Base-by-base conservation (phyloP, 495 filamentous ascomycete species). In the Penicilliopsis zonata region DNA sequence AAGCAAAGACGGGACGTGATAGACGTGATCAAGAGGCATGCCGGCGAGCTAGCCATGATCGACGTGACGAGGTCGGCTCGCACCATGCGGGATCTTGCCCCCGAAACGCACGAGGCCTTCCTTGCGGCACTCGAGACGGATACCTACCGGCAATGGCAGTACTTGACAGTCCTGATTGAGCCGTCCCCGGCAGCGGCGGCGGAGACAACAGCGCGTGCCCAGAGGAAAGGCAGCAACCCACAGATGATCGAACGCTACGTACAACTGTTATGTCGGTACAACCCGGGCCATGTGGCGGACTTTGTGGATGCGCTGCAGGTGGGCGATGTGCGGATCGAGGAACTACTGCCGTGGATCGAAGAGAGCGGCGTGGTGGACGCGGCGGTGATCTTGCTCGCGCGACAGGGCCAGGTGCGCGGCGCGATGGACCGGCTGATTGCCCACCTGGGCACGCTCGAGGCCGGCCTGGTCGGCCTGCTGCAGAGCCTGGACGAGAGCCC, bases 321-420 rank as follows among this genome's bases (percentile, higher is more conserved):
- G 5, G 77, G 79, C 9, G 81, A 95, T 43, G 60, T 98, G 19
- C 72, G 78, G 9, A 68, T 98, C 0, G 82, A 86, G 13, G 72
- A 80, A 42, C 65, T 98, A 4, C 62, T 98, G 8, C 86, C 90
- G 3, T 71, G 75, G 1, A 83, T 98, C 64, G 90, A 98, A 50
- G 71, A 76, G 31, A 83, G 76, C 35, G 90, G 86, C 2, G 84
- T 86, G 10, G 74, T 98, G 24, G 92, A 98, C 61, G 90, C 88
- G 9, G 88, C 86, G 2, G 83, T 98, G 15, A 73, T 93, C 13
- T 65, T 98, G 7, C 80, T 96, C 65, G 83, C 87, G 28, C 69
- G 84, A 40, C 90, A 95, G 45, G 92, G 90, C 9, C 78, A 90
- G 49, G 69, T 92, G 9, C 67, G 72, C 35, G 73, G 78, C 31